These are phyloP conservation scores for Symbiodinium natans DNA, from an alignment of 73 alveolate genomes.

Conservation along the genomic window DNA sequence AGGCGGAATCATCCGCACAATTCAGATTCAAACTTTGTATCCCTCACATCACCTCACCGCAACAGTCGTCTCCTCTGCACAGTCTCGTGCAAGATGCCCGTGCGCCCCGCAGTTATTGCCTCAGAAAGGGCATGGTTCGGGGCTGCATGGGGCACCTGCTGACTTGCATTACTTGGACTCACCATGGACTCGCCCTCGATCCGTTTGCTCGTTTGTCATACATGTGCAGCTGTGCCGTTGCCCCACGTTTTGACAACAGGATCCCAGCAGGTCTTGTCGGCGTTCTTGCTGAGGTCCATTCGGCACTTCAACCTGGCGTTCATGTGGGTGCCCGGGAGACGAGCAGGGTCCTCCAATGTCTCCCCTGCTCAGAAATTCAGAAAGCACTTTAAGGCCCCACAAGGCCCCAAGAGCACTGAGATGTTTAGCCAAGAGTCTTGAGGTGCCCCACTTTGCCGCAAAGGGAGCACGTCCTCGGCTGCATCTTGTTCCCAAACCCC, in stretches of 20 bases:
- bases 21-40: no score
- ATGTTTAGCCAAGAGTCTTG: background rate
- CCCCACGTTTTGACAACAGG: no score
- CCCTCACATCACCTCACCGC: no score
- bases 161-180: no score
- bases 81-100: constrained; percentile 22
- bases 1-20: no score
- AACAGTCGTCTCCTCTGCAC: background rate
- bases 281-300: background rate
- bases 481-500: background rate
- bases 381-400: background rate
- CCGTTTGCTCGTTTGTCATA: no score
- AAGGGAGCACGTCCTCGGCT: background rate
- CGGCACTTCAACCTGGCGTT: background rate
- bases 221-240: no score
- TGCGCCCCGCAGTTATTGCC: constrained; percentile 12
- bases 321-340: background rate
- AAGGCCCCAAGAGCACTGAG: background rate
- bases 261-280: background rate
- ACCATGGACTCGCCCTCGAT: background rate
- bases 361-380: no score
- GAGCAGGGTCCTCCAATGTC: background rate
- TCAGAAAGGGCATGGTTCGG: background rate
- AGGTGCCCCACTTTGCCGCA: constrained; percentile 24
- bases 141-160: no score